Conservation (phyloP, 257 asterid genomes). For the Hygrophila difformis region DNA sequence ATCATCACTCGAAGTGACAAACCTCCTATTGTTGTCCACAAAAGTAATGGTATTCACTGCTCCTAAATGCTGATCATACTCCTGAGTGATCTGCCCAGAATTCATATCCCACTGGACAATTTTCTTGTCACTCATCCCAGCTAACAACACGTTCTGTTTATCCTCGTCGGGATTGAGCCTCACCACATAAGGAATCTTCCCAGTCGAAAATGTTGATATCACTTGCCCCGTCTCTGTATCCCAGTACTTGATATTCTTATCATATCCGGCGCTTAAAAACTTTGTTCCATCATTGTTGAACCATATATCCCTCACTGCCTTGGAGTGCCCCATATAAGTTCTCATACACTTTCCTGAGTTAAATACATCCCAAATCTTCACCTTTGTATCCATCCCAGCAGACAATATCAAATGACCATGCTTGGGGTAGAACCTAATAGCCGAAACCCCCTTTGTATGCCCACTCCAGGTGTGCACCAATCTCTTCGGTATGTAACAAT, state of each 20-base stretch:
- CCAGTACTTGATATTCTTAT: slow-evolving; percentile 96
- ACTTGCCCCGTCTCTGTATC: slow-evolving; percentile 99
- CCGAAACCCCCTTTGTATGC: slow-evolving; percentile 94
- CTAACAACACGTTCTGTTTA: slow-evolving; percentile 91
- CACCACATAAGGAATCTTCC: slow-evolving; percentile 87
- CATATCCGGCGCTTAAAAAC: slow-evolving; percentile 92
- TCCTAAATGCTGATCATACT: slow-evolving; percentile 98
- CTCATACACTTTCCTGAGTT: slow-evolving; percentile 93
- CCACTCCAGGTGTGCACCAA: slow-evolving; percentile 98
- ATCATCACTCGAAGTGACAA: slow-evolving; percentile 96
- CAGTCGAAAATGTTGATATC: slow-evolving; percentile 83
- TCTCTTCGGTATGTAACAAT: slow-evolving; percentile 92
- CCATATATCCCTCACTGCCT: slow-evolving; percentile 92
- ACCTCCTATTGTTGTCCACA: slow-evolving; percentile 93
- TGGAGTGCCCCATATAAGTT: slow-evolving; percentile 93
- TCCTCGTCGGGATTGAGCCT: slow-evolving; percentile 97
- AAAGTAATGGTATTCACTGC: slow-evolving; percentile 96
- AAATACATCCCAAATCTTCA: slow-evolving; percentile 94
- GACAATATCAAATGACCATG: slow-evolving; percentile 89
- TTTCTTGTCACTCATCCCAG: slow-evolving; percentile 99
- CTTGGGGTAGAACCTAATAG: slow-evolving; percentile 90
- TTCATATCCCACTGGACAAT: slow-evolving; percentile 99
- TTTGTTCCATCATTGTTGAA: slow-evolving; percentile 84
- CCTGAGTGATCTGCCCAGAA: slow-evolving; percentile 91
- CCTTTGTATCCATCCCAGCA: slow-evolving; percentile 95